These are phyloP conservation scores for Hevea brasiliensis DNA, from an alignment of 345 rosid genomes.

Conservation along the genomic window DNA sequence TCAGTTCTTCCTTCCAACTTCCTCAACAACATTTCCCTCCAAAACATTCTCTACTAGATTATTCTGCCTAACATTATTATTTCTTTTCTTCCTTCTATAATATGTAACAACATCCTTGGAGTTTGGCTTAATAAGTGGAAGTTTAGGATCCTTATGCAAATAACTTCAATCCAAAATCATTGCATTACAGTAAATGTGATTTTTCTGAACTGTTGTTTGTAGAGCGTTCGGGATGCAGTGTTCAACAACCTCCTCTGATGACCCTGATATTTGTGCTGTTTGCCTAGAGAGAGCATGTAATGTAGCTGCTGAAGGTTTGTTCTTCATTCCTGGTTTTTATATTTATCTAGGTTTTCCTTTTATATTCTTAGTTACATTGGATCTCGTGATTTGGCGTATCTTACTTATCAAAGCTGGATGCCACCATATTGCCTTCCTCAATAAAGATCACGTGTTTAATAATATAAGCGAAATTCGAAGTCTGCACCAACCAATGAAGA, in stretches of 20 bases:
- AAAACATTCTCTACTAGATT: too few relatives aligned
- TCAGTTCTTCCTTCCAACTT: too few relatives aligned
- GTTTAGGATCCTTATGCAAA: neutral
- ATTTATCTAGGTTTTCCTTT: neutral
- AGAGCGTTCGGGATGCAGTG: constrained; percentile 85
- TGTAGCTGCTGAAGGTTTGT: constrained; percentile 90
- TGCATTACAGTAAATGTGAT: neutral
- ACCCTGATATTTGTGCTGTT: constrained; percentile 84
- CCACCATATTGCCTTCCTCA: neutral
- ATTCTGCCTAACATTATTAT: too few relatives aligned
- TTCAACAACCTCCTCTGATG: constrained; percentile 55
- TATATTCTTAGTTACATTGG: neutral
- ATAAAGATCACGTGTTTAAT: neutral
- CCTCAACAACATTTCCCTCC: too few relatives aligned
- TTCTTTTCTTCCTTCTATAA: too few relatives aligned
- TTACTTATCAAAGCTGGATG: neutral
- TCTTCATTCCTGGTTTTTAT: constrained; percentile 12
- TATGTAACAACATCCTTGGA: neutral
- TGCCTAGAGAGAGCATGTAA: constrained; percentile 89
- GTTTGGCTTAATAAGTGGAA: neutral
- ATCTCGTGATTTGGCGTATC: neutral
- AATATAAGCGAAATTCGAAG: neutral
- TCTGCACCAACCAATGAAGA: neutral
- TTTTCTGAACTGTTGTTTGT: constrained; percentile 18
- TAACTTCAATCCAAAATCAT: neutral